Evolutionary conservation across 768 basidiomycete genomes (phyloP), one percentile per base, ranked within the genome.

Genomic region (Leucocoprinus leucothites): DNA sequence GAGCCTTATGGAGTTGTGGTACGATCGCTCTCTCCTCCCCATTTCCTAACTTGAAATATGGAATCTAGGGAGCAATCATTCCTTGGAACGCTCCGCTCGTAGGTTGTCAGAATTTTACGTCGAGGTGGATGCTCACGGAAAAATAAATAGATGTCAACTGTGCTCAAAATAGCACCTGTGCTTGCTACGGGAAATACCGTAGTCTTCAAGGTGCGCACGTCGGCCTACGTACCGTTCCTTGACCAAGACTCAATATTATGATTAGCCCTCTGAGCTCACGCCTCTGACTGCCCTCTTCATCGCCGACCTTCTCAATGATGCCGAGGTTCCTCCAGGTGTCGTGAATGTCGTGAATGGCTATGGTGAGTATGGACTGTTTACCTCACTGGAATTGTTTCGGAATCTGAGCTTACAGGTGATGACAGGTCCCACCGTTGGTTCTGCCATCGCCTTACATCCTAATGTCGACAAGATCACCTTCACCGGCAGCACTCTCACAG

Each of bases 241-340:
- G n/a, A n/a, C n/a, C n/a, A n/a, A n/a, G n/a, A n/a, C n/a, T 16
- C 53, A 9, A 6, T 45, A 16, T 21, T 36, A 11, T 19, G 14
- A 19, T 38, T 21, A 68, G 73, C 87, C 89, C 7, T 89, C 89
- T 3, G 89, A 89, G 59, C 70, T 88, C 48, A 89, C 89, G 0
- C 87, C 89, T 5, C 68, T 89, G 24, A 81, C 86, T 9, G 87
- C 86, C 3, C 66, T 89, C 45, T 70, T 69, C 36, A 55, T 84
- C 42, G 66, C 66, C 43, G 71, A 75, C n/a, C 76, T 91, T 44
- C 71, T 85, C 59, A 67, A 76, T 21, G 80, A 90, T 64, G 89
- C 89, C 1, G 89, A 88, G 7, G 84, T 89, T 71, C 89, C 88
- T 11, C 74, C 82, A 13, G 89, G 91, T 51, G 86, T 87, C 11